phyloP scores from a whole-genome alignment of 179 eudicot genomes.

The Silene coronaria region DNA sequence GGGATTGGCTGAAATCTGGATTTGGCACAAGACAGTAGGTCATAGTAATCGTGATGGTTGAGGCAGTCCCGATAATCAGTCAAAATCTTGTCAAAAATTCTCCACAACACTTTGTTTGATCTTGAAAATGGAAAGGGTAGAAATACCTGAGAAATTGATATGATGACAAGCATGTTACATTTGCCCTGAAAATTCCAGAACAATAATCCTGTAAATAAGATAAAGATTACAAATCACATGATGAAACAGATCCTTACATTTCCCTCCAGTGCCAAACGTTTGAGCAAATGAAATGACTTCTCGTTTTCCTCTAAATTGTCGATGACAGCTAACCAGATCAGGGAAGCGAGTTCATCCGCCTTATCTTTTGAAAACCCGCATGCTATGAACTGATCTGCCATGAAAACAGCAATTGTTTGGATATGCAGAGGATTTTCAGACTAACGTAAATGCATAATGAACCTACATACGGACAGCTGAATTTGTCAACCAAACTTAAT shows the following conservation, averaged over 20 bases:
- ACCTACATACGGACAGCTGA: too few species aligned
- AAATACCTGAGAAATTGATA: constrained; percentile 44
- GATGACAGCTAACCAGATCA: constrained; percentile 66
- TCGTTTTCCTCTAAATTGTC: constrained; percentile 70
- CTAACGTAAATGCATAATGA: neutral
- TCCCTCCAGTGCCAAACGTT: constrained; percentile 63
- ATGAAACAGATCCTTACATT: constrained; percentile 43
- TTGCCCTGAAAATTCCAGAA: neutral
- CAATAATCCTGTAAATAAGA: neutral
- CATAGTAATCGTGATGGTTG: constrained; percentile 43
- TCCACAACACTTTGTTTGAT: constrained; percentile 60
- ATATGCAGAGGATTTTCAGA: neutral
- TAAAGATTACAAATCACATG: neutral
- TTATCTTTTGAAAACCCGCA: constrained; percentile 63
- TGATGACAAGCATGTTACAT: neutral
- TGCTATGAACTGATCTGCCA: constrained; percentile 72
- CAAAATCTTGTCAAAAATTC: constrained; percentile 70
- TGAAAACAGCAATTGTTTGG: constrained; percentile 8
- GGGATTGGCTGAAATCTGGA: constrained; percentile 70
- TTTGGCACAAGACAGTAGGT: constrained; percentile 57
- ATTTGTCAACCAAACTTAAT: too few species aligned
- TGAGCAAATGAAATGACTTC: constrained; percentile 48
- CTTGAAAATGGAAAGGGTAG: constrained; percentile 68
- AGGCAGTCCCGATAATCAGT: constrained; percentile 78
- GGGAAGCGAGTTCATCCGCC: constrained; percentile 63